Evolutionary conservation across 2,329 filamentous ascomycete genomes (phyloP), one percentile per base, ranked within the genome.

Genomic region (Aphanoascus verrucosus): DNA sequence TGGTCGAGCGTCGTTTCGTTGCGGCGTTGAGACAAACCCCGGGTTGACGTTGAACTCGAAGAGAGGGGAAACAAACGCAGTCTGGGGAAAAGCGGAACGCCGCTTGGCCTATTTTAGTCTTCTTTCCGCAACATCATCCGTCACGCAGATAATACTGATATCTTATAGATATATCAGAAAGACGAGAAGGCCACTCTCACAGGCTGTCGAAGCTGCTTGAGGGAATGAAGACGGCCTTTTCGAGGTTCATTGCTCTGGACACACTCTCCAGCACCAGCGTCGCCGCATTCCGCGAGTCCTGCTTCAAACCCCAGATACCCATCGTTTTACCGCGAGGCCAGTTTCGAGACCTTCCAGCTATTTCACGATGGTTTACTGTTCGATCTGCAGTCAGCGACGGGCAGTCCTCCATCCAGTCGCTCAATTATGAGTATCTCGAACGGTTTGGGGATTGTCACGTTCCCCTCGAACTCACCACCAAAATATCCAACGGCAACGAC

Each of bases 331-430:
- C 72, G n/a, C 64, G 67, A 32, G 62, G 64, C 5, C 61, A 64
- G 1, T 77, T 77, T 47, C 57, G 59, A 23, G 48, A 68, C 8
- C 62, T 84, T 0, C 79, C 81, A 0, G 81, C 81, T 1, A 67
- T 74, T 17, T 62, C 61, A 3, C 79, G 77, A 58, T 86, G 84
- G 84, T 86, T 87, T 60, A 54, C 55, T 23, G 59, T 61, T 69
- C 43, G 65, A 72, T 60, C 60, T 69, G 57, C 57, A 63, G 42
- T 56, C 60, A 8, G 61, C 65, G 4, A n/a, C 7, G 48, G 31
- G 14, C 28, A 5, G 17, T 41, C 11, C 46, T 69, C 34, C 11
- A 35, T 35, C 31, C 40, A 23, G 17, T 52, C 38, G 41, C 62
- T 77, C 20, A 73, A 77, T 49, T 63, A 64, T 17, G 55, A 65